phyloP scores from a whole-genome alignment of 2,329 filamentous ascomycete genomes.

The Xylariaceae sp. region DNA sequence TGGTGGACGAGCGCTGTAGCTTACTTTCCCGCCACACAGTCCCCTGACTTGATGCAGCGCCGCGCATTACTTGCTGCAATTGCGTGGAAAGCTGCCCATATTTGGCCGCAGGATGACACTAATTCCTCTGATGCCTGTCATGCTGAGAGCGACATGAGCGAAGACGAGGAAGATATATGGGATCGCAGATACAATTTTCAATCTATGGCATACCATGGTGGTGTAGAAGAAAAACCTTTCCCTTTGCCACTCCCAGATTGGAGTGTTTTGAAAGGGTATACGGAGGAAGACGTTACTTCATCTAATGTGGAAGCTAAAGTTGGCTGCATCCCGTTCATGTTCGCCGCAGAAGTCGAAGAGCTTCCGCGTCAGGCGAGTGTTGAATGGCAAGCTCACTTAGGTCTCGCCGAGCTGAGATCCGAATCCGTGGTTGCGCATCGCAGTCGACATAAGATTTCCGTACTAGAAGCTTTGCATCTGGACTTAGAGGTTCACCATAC shows the following conservation, averaged over 20 bases:
- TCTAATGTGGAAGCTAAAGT: conserved; percentile 21
- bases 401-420: conserved; percentile 43
- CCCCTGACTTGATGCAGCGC: conserved; percentile 17
- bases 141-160: conserved; percentile 49
- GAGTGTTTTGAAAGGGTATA: conserved; percentile 40
- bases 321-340: conserved; percentile 59
- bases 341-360: conserved; percentile 71
- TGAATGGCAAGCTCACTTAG: conserved; percentile 78
- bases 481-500: conserved; percentile 24
- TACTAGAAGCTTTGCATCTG: not conserved
- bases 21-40: conserved; percentile 56
- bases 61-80: conserved; percentile 43
- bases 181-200: conserved; percentile 58
- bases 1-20: conserved; percentile 76
- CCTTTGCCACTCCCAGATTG: conserved; percentile 48
- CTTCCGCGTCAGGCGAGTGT: conserved; percentile 72
- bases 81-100: conserved; percentile 49
- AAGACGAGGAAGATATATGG: conserved; percentile 63
- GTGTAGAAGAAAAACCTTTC: conserved; percentile 22
- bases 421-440: conserved; percentile 24
- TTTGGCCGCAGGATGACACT: conserved; percentile 16
- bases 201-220: conserved; percentile 42
- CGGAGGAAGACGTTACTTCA: conserved; percentile 34
- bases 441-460: not conserved
- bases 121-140: conserved; percentile 27